A percentile compares a stretch with the other conserved stretches of the same genome.
Evolutionary conservation across 1,284 basidiomycete species (phyloP).

Genomic region (Cryptococcus maquisensis): DNA sequence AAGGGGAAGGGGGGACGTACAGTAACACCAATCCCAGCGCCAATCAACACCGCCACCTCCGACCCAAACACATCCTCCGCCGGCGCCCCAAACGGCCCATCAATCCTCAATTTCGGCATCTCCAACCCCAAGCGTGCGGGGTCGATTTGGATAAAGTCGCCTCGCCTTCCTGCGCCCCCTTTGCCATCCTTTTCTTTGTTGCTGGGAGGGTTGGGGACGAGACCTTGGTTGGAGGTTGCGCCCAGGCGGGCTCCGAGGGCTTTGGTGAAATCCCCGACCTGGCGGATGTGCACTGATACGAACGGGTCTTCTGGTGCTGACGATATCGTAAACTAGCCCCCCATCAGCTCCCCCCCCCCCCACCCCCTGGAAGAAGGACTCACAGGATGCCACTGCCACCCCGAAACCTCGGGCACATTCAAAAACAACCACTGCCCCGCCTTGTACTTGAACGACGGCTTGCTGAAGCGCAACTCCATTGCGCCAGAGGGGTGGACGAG

Average conservation of each 20-base stretch:
- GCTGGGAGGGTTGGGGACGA: constrained; percentile 53
- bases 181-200: constrained; percentile 14
- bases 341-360: not conserved
- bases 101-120: constrained; percentile 71
- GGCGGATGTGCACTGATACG: constrained; percentile 81
- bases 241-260: constrained; percentile 76
- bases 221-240: constrained; percentile 59
- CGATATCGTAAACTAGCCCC: constrained; percentile 71
- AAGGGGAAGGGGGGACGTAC: constrained; percentile 21
- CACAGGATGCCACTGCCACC: constrained; percentile 86
- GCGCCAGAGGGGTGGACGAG: constrained; percentile 56
- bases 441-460: constrained; percentile 81
- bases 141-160: constrained; percentile 74
- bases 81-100: constrained; percentile 79
- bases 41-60: constrained; percentile 79
- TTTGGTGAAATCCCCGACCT: constrained; percentile 78
- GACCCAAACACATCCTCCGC: constrained; percentile 82
- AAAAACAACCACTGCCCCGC: constrained; percentile 88
- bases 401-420: constrained; percentile 75
- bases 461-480: constrained; percentile 83
- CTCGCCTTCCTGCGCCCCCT: constrained; percentile 54
- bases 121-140: constrained; percentile 37
- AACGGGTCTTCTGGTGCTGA: constrained; percentile 87
- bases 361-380: constrained; percentile 42
- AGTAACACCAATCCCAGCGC: constrained; percentile 72